Percentiles rank a stretch among this genome's conserved stretches.
Evolutionary conservation across 2,329 filamentous ascomycete genomes (phyloP).

Genomic region (Monilinia polystroma): DNA sequence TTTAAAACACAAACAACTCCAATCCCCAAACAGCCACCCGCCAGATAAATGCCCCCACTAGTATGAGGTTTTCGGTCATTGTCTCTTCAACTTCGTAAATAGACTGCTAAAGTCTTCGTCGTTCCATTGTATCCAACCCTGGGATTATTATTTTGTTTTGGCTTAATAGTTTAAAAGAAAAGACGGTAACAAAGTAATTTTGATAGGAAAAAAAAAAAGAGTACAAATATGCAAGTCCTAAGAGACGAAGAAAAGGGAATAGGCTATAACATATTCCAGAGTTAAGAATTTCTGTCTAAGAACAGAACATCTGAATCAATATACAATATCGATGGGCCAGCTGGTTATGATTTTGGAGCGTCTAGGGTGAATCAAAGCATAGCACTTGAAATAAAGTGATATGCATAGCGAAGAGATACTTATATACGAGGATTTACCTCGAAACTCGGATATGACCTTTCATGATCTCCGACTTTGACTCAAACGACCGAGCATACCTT

Average conservation of each 20-base stretch:
- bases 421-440: neutral
- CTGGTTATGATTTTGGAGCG: neutral
- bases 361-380: neutral
- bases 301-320: neutral
- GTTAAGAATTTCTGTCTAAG: neutral
- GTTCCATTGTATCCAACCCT: neutral
- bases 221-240: neutral
- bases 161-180: neutral
- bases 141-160: neutral
- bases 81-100: neutral
- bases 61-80: neutral
- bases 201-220: neutral
- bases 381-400: neutral
- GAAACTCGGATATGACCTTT: neutral
- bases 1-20: constrained; percentile 18
- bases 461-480: constrained; percentile 28
- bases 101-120: neutral
- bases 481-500: constrained; percentile 39
- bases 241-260: too few relatives aligned
- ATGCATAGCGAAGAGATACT: neutral
- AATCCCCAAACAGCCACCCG: constrained; percentile 2
- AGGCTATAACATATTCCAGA: neutral
- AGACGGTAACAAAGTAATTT: neutral
- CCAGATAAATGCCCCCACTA: neutral
- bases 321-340: neutral